These are phyloP conservation scores for Nidularia pulvinata DNA, from an alignment of 768 basidiomycete genomes.

Conservation along the genomic window DNA sequence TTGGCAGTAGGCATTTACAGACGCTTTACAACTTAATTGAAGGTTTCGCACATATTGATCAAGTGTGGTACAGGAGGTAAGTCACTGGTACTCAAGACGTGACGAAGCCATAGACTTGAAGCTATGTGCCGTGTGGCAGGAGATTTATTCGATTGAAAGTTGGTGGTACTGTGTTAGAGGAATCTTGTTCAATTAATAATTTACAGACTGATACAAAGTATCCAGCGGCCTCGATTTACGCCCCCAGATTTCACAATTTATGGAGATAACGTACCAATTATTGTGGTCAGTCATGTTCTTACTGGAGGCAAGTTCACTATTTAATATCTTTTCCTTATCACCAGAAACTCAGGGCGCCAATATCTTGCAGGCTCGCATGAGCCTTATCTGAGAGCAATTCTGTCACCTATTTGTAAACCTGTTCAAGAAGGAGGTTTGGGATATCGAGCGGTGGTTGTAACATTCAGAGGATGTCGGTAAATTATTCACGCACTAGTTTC, in stretches of 20 bases:
- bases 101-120: not conserved
- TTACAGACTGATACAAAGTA: slow-evolving; percentile 1
- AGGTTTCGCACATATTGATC: slow-evolving; percentile 40
- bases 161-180: slow-evolving; percentile 45
- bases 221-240: slow-evolving; percentile 47
- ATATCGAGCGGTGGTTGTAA: slow-evolving; percentile 75
- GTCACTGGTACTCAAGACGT: not conserved
- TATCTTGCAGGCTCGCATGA: slow-evolving; percentile 61
- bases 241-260: slow-evolving; percentile 21
- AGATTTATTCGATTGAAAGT: slow-evolving; percentile 35
- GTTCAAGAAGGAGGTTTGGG: slow-evolving; percentile 71
- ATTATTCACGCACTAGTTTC: not conserved
- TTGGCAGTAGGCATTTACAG: slow-evolving; percentile 41
- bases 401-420: slow-evolving; percentile 60
- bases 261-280: slow-evolving; percentile 26
- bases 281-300: slow-evolving; percentile 35
- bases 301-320: slow-evolving; percentile 18
- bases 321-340: slow-evolving; percentile 1
- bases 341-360: not conserved
- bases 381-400: slow-evolving; percentile 70
- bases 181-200: not conserved
- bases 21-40: slow-evolving; percentile 39
- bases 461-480: slow-evolving; percentile 72
- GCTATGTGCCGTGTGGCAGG: slow-evolving; percentile 8
- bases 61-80: slow-evolving; percentile 40